Conservation (phyloP, 441 rosid species). For the Erysimum cheiri region DNA sequence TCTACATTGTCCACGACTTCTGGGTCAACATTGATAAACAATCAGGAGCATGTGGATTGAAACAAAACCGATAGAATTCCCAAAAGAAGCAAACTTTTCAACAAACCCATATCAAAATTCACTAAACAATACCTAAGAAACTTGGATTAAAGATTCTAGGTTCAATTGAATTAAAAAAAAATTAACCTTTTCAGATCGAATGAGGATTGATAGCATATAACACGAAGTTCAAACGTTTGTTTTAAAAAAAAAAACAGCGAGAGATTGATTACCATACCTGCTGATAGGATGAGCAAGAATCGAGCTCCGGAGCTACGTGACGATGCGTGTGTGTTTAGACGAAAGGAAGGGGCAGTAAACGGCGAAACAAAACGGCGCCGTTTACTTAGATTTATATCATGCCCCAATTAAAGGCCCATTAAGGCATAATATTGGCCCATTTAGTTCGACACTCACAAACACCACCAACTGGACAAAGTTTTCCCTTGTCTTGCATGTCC, state of each 20-base stretch:
- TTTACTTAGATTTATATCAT: background rate
- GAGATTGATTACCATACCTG: constrained; percentile 13
- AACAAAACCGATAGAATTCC: background rate
- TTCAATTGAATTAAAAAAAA: background rate
- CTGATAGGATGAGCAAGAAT: constrained; percentile 31
- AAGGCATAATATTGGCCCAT: background rate
- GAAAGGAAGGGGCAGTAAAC: background rate
- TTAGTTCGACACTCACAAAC: background rate
- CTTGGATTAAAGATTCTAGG: constrained; percentile 17
- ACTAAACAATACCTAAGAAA: constrained; percentile 20
- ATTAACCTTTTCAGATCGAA: background rate
- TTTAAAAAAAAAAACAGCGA: too few relatives aligned
- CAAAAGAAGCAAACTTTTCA: background rate
- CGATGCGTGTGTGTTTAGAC: constrained; percentile 23
- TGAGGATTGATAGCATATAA: background rate
- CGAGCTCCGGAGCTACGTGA: constrained; percentile 38
- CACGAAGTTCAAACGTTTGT: background rate
- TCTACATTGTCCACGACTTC: constrained; percentile 8
- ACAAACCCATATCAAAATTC: constrained; percentile 7
- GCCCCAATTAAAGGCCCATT: constrained; percentile 27
- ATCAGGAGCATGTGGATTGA: background rate
- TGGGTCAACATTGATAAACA: constrained; percentile 2
- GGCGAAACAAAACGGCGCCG: background rate
- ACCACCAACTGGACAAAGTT: constrained; percentile 11
- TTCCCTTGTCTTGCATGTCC: constrained; percentile 26